Conservation (phyloP, 2,329 filamentous ascomycete species). For the Berkeleyomyces basicola region DNA sequence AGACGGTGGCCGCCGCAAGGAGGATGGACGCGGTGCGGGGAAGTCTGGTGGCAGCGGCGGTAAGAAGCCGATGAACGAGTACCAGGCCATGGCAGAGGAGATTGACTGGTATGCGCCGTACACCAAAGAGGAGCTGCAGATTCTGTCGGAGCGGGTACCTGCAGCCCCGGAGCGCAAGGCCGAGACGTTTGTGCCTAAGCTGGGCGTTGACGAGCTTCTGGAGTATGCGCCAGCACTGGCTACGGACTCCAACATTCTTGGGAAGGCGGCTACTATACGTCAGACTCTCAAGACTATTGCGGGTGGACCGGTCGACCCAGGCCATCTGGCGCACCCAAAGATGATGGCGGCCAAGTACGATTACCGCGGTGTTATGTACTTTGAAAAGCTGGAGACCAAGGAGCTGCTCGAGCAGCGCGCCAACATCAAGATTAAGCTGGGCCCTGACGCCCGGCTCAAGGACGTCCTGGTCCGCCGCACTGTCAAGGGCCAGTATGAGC, state of each 20-base stretch:
- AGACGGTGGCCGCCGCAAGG: neutral
- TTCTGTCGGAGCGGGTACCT: constrained; percentile 10
- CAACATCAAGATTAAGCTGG: constrained; percentile 14
- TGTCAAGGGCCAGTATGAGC: constrained; percentile 24
- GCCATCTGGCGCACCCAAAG: constrained; percentile 19
- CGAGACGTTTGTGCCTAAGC: constrained; percentile 20
- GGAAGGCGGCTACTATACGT: constrained; percentile 22
- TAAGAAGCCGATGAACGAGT: constrained; percentile 16
- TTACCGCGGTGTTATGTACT: constrained; percentile 19
- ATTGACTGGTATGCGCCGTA: constrained; percentile 16
- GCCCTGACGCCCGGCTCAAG: constrained; percentile 14
- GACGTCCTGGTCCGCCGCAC: constrained; percentile 20
- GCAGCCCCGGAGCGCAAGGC: constrained; percentile 10
- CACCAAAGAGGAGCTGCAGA: constrained; percentile 19
- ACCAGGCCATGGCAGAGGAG: constrained; percentile 17
- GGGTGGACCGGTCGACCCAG: constrained; percentile 21
- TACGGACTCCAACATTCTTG: constrained; percentile 18
- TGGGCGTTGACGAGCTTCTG: constrained; percentile 22
- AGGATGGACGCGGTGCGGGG: constrained; percentile 14
- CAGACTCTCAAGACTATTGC: constrained; percentile 23
- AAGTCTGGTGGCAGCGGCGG: constrained; percentile 14
- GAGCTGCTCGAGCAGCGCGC: constrained; percentile 20
- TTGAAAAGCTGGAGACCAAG: constrained; percentile 19
- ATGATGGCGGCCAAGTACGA: constrained; percentile 21
- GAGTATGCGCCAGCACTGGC: constrained; percentile 22